Evolutionary conservation across 352 stramenopile genomes (phyloP), one percentile per base, ranked within the genome.

Genomic region (Thraustochytrium striatum): DNA sequence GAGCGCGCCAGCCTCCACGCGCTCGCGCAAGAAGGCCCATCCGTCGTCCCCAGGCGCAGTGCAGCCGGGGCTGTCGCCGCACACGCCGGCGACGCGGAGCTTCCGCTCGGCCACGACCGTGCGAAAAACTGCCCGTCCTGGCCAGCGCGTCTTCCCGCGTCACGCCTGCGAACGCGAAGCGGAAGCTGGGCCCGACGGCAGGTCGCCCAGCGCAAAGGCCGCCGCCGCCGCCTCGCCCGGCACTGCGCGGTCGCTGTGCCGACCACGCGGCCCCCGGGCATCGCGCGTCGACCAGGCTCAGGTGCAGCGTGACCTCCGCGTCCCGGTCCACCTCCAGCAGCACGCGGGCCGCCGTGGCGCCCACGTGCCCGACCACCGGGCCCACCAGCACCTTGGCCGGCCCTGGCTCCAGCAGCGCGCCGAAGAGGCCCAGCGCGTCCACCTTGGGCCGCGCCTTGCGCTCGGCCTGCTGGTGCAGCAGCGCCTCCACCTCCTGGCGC

Each of bases 261-360:
- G n/a, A 70, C 35, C 41, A 53, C 59, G 13, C 59, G 13, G 0
- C 59, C 59, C 0, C 59, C 59, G 30, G 59, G 59, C 9, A 28
- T 19, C 59, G 32, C 41, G 7, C 38, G 53, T 70, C 59, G 16
- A 70, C 3, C 1, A 70, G 13, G 41, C 59, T 53, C 7, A 70
- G 35, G 41, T 70, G 59, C 25, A 33, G 53, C 5, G 50, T 38
- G 30, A 70, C 8, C 21, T 70, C 59, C 5, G 41, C 35, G 41
- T 70, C 59, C 21, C 35, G 28, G 41, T 70, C 59, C 9, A 70
- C 59, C 38, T 70, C 59, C 21, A 70, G 19, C 9, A 70, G 36
- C 21, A 70, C 59, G 36, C 59, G 36, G 5, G 59, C 59, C 2
- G 59, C 44, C 0, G 28, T 25, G n/a, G 50, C 59, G 1, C 35